Percentiles rank a stretch among this genome's conserved stretches.
These are phyloP conservation scores for Penicillium freii DNA, from an alignment of 2,329 filamentous ascomycete genomes.

Conservation along the genomic window DNA sequence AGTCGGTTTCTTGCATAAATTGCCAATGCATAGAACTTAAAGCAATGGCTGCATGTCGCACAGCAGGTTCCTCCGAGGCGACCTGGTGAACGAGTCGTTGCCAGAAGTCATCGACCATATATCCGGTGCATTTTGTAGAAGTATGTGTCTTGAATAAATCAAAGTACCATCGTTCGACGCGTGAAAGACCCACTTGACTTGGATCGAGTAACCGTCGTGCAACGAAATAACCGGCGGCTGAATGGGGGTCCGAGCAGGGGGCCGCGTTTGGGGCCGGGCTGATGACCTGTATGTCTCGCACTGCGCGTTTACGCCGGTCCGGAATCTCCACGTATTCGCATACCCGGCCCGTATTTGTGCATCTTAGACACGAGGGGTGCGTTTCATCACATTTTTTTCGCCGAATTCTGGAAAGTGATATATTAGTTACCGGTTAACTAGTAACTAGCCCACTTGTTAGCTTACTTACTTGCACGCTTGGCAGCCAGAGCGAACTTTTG, in stretches of 20 bases:
- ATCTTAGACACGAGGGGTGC: background rate
- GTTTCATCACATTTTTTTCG: background rate
- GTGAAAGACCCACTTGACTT: background rate
- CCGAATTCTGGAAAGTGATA: background rate
- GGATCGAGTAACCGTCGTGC: background rate
- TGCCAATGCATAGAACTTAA: background rate
- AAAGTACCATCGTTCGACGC: background rate
- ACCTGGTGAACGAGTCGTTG: conserved; percentile 4
- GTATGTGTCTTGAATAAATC: background rate
- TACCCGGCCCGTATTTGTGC: background rate
- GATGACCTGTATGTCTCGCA: background rate
- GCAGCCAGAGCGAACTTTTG: background rate
- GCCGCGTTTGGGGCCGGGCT: background rate
- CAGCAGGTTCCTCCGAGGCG: background rate
- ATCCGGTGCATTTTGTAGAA: background rate
- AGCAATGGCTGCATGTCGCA: background rate
- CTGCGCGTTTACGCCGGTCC: background rate
- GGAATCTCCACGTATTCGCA: background rate
- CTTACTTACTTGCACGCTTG: background rate
- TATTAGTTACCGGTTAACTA: background rate
- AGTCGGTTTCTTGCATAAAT: background rate
- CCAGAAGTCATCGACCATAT: background rate
- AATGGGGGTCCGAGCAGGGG: background rate
- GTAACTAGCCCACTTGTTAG: background rate
- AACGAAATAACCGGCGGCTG: background rate